These are phyloP conservation scores for Austroboletus novae-zelandiae DNA, from an alignment of 1,284 basidiomycete species.

Conservation along the genomic window DNA sequence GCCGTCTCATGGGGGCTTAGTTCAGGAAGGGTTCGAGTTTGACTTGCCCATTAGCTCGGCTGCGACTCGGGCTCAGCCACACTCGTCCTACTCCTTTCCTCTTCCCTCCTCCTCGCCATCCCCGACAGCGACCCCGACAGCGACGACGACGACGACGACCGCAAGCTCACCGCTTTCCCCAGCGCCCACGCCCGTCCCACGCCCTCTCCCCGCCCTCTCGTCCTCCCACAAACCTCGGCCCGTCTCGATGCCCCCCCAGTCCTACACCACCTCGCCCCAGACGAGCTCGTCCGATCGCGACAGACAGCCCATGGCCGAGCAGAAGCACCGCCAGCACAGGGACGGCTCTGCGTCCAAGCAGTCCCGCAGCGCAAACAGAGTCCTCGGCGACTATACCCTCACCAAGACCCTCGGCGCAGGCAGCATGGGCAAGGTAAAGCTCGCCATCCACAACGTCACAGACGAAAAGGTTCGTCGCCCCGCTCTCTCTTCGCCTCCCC, in stretches of 20 bases:
- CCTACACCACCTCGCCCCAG: constrained; percentile 36
- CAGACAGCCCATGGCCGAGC: constrained; percentile 32
- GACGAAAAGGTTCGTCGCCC: constrained; percentile 81
- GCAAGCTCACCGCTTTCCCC: constrained; percentile 1
- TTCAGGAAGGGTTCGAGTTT: constrained; percentile 53
- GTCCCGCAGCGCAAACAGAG: constrained; percentile 51
- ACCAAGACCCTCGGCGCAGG: constrained; percentile 97
- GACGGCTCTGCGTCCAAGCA: constrained; percentile 31
- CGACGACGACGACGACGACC: constrained; percentile 14
- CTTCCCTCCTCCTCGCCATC: constrained; percentile 15
- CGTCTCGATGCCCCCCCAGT: constrained; percentile 66
- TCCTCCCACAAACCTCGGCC: constrained; percentile 51
- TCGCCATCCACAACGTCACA: constrained; percentile 86
- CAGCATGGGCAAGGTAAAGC: constrained; percentile 99
- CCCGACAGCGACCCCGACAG: constrained; percentile 2
- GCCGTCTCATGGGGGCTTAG: constrained; percentile 57
- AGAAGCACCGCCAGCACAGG: constrained; percentile 33
- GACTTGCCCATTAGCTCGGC: constrained; percentile 41
- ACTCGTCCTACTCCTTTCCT: constrained; percentile 10
- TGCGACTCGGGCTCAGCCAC: constrained; percentile 21
- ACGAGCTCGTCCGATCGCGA: constrained; percentile 34
- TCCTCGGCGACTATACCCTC: constrained; percentile 92
- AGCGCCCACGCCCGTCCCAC: constrained; percentile 16
- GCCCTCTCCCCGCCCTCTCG: constrained; percentile 25
- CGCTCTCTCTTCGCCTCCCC: neutral